Conservation (phyloP, 2,329 filamentous ascomycete species). For the Fusarium sp. region DNA sequence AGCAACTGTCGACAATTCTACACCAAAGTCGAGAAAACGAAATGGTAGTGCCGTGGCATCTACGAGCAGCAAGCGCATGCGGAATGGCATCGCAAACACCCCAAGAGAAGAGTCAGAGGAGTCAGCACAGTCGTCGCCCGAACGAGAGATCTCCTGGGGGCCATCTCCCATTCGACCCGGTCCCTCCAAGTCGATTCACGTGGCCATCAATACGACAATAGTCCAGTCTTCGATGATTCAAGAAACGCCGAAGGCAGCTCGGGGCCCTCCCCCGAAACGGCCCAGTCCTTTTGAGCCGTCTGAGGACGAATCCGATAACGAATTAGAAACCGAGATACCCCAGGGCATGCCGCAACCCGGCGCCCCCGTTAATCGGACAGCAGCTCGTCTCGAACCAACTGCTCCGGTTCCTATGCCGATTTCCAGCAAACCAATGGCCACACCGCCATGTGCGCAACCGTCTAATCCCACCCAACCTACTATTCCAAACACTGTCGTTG, state of each 20-base stretch:
- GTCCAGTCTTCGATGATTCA: conserved; percentile 37
- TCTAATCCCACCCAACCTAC: conserved; percentile 36
- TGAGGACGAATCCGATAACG: conserved; percentile 48
- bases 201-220: neutral
- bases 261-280: conserved; percentile 14
- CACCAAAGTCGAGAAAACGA: conserved; percentile 16
- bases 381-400: conserved; percentile 28
- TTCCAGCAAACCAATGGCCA: conserved; percentile 33
- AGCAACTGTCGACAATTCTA: neutral
- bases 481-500: conserved; percentile 33
- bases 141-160: conserved; percentile 35
- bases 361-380: conserved; percentile 42
- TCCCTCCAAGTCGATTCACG: neutral
- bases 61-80: conserved; percentile 17
- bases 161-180: conserved; percentile 23
- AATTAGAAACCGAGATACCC: conserved; percentile 52
- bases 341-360: conserved; percentile 38
- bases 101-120: neutral
- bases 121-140: conserved; percentile 13
- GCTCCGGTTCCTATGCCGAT: conserved; percentile 31
- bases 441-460: conserved; percentile 50
- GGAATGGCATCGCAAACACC: conserved; percentile 11
- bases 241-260: conserved; percentile 41
- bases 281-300: conserved; percentile 23
- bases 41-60: conserved; percentile 3